Percentiles rank a stretch among this genome's conserved stretches.
phyloP scores from a whole-genome alignment of 768 basidiomycete species.

The Coprinopsis strossmayeri region DNA sequence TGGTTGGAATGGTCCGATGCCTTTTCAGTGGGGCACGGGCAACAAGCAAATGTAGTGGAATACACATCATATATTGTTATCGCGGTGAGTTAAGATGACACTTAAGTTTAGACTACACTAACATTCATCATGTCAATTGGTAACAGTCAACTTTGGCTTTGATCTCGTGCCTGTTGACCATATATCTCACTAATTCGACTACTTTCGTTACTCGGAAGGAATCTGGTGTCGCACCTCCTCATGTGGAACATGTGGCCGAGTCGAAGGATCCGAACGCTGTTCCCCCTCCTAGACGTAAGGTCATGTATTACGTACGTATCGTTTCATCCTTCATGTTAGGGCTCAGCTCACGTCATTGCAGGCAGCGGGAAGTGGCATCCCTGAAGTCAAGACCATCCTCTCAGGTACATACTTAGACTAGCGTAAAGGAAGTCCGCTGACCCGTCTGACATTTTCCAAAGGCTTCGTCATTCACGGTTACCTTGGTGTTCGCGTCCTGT shows the following conservation, averaged over 20 bases:
- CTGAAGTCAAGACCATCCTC: slow-evolving; percentile 93
- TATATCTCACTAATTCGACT: slow-evolving; percentile 82
- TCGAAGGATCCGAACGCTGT: slow-evolving; percentile 30
- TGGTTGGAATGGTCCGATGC: slow-evolving; percentile 77
- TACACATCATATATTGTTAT: slow-evolving; percentile 66
- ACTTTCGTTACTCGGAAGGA: slow-evolving; percentile 89
- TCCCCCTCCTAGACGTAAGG: slow-evolving; percentile 45
- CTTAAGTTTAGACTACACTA: too few relatives aligned
- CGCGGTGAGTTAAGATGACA: slow-evolving; percentile 57
- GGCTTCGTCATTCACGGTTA: slow-evolving; percentile 98
- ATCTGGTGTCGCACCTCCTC: slow-evolving; percentile 42
- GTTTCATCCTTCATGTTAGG: neutral
- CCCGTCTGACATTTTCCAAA: slow-evolving; percentile 19
- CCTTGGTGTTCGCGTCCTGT: slow-evolving; percentile 82
- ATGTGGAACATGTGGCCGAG: slow-evolving; percentile 30
- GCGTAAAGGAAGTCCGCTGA: neutral
- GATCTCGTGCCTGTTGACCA: slow-evolving; percentile 71
- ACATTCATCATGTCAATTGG: too few relatives aligned
- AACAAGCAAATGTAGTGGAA: slow-evolving; percentile 44
- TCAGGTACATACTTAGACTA: slow-evolving; percentile 44
- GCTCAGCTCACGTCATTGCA: slow-evolving; percentile 18
- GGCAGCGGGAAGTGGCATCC: slow-evolving; percentile 95
- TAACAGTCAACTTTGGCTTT: slow-evolving; percentile 77
- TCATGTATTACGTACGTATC: slow-evolving; percentile 77
- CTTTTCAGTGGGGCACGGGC: slow-evolving; percentile 28